Evolutionary conservation across 306 rosid genomes (phyloP), one percentile per base, ranked within the genome.

Genomic region (Cicer yamashitae): DNA sequence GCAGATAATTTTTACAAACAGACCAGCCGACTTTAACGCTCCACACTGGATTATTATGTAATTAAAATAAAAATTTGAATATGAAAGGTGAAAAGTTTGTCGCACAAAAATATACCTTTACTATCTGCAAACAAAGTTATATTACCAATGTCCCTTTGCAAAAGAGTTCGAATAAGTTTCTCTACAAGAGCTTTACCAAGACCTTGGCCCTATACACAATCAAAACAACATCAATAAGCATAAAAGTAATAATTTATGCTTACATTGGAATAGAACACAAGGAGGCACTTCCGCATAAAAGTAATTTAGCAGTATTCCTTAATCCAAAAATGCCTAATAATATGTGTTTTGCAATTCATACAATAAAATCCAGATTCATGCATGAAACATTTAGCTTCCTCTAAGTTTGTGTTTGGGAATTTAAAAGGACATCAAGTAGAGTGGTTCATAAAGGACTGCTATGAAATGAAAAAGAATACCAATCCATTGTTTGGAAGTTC

Each of bases 151-250:
- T 90, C 99, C 86, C 86, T 90, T 79, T 89, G 97, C 78, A 94
- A 81, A 77, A 94, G 96, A 43, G 96, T 75, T 77, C 94, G 84
- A 79, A 94, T 92, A 60, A 92, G 79, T 86, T 89, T 92, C 85
- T 94, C 98, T 58, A 94, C 87, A 46, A 94, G 98, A 67, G 98
- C 86, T 84, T 88, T 94, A 40, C 99, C 97, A 47, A 94, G 97
- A 75, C 99, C 98, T 86, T 90, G 99, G 58, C 98, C 99, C 96
- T 90, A 77, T 66, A 84, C 62, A 71, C 62, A 71, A 73, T 41
- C 81, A 77, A 51, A 80, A 74, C 48, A 62, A 69, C 62, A 74
- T 80, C 54, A 86, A 54, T 20, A 54, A 68, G 77, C 34, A 44
- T 30, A 3, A 30, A 44, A 67, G 48, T 66, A 62, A 72, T 30